Evolutionary conservation across 73 alveolate species (phyloP), one percentile per base, ranked within the genome.

Genomic region (Paramecium pentaurelia): DNA sequence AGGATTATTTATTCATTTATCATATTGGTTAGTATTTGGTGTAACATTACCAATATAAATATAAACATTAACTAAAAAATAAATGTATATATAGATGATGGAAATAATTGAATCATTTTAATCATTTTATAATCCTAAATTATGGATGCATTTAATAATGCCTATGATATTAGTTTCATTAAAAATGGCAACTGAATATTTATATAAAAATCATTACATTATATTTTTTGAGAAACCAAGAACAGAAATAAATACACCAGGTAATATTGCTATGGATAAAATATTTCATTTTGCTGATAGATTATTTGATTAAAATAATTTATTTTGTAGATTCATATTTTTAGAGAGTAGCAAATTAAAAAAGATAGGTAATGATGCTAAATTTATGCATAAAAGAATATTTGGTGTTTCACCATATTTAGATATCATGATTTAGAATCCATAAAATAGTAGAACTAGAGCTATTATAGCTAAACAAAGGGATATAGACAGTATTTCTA

Each of bases 11-110:
- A 25, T 80, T 25, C 91, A 80, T 80, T 80, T 80, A 44, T 80
- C 91, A 5, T 80, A 80, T 80, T 80, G 91, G 91, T 47, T 80
- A 47, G 91, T 80, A 22, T 80, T 80, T 80, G 91, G 91, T 27
- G 91, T 80, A 25, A 80, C 91, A 27, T 47, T 32, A 5, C 91
- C 91, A 22, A 80, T 80, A 1, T 80, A 80, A 42, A 49, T 80
- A 28, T 45, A 80, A 47, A 32, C 91, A 45, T 27, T 80, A 80
- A 80, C 91, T 0, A 80, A 80, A 49, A 80, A 80, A n/a, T 80
- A 80, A 47, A 80, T 80, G 47, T 80, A 80, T 80, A 49, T 80
- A 32, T 25, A 34, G 28, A 80, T 80, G 91, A 40, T 80, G 75
- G 91, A 80, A 49, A 42, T 45, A 8, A 47, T 80, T 27, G 91